A percentile compares a stretch with the other conserved stretches of the same genome.
Evolutionary conservation across 1,284 basidiomycete genomes (phyloP).

Genomic region (Austroboletus rostrupii): DNA sequence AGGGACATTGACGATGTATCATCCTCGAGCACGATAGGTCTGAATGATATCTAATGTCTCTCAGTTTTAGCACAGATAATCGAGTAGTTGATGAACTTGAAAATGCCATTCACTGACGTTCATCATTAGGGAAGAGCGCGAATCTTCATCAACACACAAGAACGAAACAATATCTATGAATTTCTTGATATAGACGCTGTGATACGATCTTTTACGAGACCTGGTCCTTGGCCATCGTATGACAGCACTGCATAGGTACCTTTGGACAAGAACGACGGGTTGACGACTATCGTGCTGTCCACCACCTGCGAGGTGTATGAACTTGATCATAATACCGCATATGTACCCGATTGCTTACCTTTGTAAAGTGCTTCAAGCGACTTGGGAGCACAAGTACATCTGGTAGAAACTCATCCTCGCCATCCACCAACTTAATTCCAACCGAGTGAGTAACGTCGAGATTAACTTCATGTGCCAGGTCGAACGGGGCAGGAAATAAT

Average conservation of each 20-base stretch:
- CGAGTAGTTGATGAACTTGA: neutral
- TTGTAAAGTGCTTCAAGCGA: constrained; percentile 80
- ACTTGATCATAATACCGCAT: neutral
- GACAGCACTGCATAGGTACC: constrained; percentile 49
- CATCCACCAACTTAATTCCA: constrained; percentile 44
- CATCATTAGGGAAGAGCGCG: neutral
- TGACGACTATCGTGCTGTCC: constrained; percentile 62
- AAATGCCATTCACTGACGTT: neutral
- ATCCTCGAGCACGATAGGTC: too few relatives aligned
- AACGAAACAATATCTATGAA: constrained; percentile 14
- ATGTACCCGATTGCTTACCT: constrained; percentile 44
- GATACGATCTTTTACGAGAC: constrained; percentile 34
- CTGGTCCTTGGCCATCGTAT: constrained; percentile 31
- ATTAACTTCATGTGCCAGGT: constrained; percentile 75
- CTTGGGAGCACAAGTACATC: constrained; percentile 86
- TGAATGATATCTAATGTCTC: too few relatives aligned
- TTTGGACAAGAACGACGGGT: constrained; percentile 68
- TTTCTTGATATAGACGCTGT: constrained; percentile 31
- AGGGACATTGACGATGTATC: too few relatives aligned
- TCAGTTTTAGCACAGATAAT: too few relatives aligned
- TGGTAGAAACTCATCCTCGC: constrained; percentile 51
- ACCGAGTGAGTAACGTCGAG: constrained; percentile 79
- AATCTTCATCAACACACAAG: neutral
- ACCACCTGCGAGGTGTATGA: constrained; percentile 45
- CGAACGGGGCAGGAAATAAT: constrained; percentile 81